Evolutionary conservation across 2,329 filamentous ascomycete species (phyloP).

Genomic region (Amesomyces nigricolor): DNA sequence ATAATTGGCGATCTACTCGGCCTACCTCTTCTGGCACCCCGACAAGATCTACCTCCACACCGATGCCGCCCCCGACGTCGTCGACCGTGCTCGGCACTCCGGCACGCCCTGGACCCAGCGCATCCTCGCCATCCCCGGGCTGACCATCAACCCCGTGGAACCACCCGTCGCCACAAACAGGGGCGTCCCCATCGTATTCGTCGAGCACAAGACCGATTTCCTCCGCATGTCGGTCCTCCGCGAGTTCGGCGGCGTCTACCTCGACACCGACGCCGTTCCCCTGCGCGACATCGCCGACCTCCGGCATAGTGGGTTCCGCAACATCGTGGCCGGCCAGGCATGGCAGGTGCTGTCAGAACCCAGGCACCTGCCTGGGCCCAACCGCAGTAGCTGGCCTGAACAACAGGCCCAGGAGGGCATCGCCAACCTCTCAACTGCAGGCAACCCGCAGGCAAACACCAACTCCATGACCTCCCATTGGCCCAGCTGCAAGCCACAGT

Average conservation of each 20-base stretch:
- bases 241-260: constrained; percentile 1
- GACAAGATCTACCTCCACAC: constrained; percentile 28
- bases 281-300: constrained; percentile 18
- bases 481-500: too few relatives aligned
- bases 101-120: constrained; percentile 25
- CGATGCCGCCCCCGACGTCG: constrained; percentile 19
- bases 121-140: constrained; percentile 23
- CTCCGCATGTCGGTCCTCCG: constrained; percentile 12
- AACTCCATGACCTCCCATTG: too few relatives aligned
- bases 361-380: too few relatives aligned
- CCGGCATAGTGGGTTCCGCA: not conserved
- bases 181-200: not conserved
- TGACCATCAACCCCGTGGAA: constrained; percentile 19
- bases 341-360: too few relatives aligned
- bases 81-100: constrained; percentile 14
- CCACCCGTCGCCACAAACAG: not conserved
- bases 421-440: too few relatives aligned
- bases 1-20: too few relatives aligned
- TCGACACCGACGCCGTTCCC: constrained; percentile 3
- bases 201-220: constrained; percentile 21
- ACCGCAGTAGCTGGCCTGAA: too few relatives aligned
- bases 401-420: too few relatives aligned
- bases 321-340: too few relatives aligned
- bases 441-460: too few relatives aligned
- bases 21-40: too few relatives aligned